Evolutionary conservation across 1,284 basidiomycete genomes (phyloP), one percentile per base, ranked within the genome.

Genomic region (Marasmius oreades): DNA sequence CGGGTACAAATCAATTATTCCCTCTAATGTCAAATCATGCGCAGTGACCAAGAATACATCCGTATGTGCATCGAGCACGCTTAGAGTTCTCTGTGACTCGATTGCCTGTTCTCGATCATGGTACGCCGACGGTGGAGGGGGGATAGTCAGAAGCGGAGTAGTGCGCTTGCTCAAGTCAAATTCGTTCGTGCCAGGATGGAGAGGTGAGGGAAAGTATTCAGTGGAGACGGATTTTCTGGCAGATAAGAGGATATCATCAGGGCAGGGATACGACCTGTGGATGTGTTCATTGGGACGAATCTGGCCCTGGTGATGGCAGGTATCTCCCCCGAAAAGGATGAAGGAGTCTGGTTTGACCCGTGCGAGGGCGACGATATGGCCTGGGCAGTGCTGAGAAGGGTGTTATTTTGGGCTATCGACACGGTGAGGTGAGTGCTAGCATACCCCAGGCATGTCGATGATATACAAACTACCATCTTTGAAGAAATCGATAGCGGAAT

Each of bases 251-350:
- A 63, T 47, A n/a, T 55, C 24, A 6, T 39, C 59, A 1, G 64
- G 60, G 52, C 57, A 66, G 2, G 64, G 61, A 39, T 43, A 46
- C 28, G 52, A 36, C n/a, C 24, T 26, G 46, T 58, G 61, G 18
- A 64, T 50, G n/a, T 52, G 22, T 0, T 16, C 37, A 16, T 58
- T 64, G 12, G 66, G 66, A 0, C 66, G 66, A n/a, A 67, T 34
- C 22, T 62, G 43, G 4, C 64, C 66, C 1, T 59, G 43, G 55
- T 67, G 66, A 51, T 65, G 63, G 51, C 61, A 61, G 5, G 60
- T 52, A 50, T 67, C 66, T 2, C 59, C 66, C 16, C 62, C 66
- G 18, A 66, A 57, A 20, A 66, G 55, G 24, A 67, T 50, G 51
- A 65, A 66, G 8, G 58, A 59, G 23, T 55, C 61, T 0, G 60